Evolutionary conservation across 257 asterid species (phyloP), one percentile per base, ranked within the genome.

Genomic region (Nicotiana paniculata): DNA sequence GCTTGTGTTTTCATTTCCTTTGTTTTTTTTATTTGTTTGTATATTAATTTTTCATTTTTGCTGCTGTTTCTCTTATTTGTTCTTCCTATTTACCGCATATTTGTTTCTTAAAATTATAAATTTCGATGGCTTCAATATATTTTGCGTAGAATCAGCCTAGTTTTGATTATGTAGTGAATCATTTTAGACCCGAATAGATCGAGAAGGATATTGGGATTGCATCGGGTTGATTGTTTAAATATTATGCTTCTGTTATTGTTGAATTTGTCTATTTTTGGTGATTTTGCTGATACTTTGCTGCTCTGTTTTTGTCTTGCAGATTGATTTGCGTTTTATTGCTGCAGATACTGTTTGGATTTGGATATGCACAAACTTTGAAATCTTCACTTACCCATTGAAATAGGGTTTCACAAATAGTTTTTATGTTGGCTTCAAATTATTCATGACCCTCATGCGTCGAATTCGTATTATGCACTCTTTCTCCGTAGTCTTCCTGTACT

Each of bases 401-500:
- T 63, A 35, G 37, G 61, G 54, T 48, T 80, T 39, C 17, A 9
- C 62, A 80, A 80, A 80, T 30, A 64, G 26, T 17, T 35, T 59
- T 55, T 69, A 81, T 74, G 82, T 81, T 81, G 77, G 65, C 77
- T 78, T 82, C 39, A 76, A 86, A 24, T 48, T 77, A 86, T 88
- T 77, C 77, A 90, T 95, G 97, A 90, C 85, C 66, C 87, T 82
- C 16, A 85, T 93, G 91, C 96, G 93, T 63, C 85, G 97, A 9
- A 85, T 93, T 78, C 91, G 97, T 83, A 83, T 93, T 37, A 92
- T 93, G 12, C 98, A 95, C 82, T 95, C 98, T 3, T 95, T 93
- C 85, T 95, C 98, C 10, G 98, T 95, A 21, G 97, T 95, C 8
- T 95, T 92, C 81, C 94, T 95, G 43, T 89, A 93, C 89, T 91